phyloP scores from a whole-genome alignment of 225 moss, liverwort and hornwort species.

The Sphagnum contortum region DNA sequence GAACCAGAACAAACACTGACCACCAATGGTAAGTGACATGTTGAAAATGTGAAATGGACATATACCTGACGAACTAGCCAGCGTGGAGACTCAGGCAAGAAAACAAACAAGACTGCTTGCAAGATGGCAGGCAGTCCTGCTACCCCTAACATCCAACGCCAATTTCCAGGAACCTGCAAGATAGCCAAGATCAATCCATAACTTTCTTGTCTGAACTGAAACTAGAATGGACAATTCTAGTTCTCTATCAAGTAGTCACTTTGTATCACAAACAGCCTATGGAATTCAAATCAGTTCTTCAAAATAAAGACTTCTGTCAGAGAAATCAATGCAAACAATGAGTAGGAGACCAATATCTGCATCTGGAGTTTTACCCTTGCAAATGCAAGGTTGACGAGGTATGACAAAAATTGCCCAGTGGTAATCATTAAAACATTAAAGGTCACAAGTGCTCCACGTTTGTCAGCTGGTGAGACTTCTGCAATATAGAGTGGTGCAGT shows the following conservation, averaged over 20 bases:
- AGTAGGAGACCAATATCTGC: no score
- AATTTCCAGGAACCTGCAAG: conserved; percentile 75
- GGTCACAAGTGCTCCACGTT: conserved; percentile 75
- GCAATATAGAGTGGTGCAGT: conserved; percentile 93
- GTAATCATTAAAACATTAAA: conserved; percentile 94
- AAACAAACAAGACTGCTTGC: conserved; percentile 62
- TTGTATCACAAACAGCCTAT: no score
- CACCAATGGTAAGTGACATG: no score
- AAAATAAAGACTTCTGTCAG: no score
- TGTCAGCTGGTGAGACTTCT: conserved; percentile 73
- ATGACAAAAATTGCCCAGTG: conserved; percentile 84
- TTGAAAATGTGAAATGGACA: not conserved
- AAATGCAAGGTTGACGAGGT: conserved; percentile 71
- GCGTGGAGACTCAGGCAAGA: conserved; percentile 88
- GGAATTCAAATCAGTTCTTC: no score
- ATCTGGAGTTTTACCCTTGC: conserved; percentile 40
- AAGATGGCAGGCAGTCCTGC: conserved; percentile 71
- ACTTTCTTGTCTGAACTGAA: no score
- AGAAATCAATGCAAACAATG: no score
- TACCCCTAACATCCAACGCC: conserved; percentile 98
- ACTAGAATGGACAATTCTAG: no score
- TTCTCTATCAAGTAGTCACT: no score
- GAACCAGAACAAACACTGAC: no score
- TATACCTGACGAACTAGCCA: conserved; percentile 89
- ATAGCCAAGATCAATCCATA: not conserved